Evolutionary conservation across 2,329 filamentous ascomycete species (phyloP), one percentile per base, ranked within the genome.

Genomic region (Talaromyces sp.): DNA sequence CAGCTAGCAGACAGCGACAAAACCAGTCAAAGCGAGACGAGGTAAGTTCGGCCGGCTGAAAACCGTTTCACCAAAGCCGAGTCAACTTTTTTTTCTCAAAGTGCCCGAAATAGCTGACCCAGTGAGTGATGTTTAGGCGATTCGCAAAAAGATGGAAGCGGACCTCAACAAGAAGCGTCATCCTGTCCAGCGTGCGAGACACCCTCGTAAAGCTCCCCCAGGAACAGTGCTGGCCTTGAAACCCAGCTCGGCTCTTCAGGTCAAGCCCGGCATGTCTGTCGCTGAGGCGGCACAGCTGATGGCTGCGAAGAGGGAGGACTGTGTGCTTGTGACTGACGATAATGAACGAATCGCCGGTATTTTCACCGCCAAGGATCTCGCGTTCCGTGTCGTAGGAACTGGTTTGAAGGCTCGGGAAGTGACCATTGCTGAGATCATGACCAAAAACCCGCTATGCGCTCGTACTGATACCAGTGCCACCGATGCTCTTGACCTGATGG

Each of bases 351-450:
- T 99, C 77, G 91, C 94, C 51, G 94, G 94, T 79, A 99, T 99
- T 75, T 99, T 99, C 76, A 99, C 94, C 0, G 94, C 94, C 66
- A 99, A 99, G 81, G 94, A 99, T 81, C 82, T 99, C 72, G 94
- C 94, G 19, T 99, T 97, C 81, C 88, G 94, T 61, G 94, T 99
- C 11, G 93, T 99, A 27, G 94, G 93, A 59, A 86, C 88, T 59
- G 94, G 94, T 29, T 83, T 92, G 70, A 96, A 96, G 80, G 90
- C 94, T 32, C 88, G 86, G 74, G 91, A 88, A 72, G 86, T 97
- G 68, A 96, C 91, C 24, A 97, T 99, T 73, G 90, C 92, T 66
- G 92, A 97, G 73, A 99, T 99, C 76, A 99, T 99, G 94, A 99
- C 94, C 73, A 97, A 97, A 83, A 99, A 99, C 79, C 94, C 94